Conservation (phyloP, 805 yeast species). For the Candida vaughaniae region DNA sequence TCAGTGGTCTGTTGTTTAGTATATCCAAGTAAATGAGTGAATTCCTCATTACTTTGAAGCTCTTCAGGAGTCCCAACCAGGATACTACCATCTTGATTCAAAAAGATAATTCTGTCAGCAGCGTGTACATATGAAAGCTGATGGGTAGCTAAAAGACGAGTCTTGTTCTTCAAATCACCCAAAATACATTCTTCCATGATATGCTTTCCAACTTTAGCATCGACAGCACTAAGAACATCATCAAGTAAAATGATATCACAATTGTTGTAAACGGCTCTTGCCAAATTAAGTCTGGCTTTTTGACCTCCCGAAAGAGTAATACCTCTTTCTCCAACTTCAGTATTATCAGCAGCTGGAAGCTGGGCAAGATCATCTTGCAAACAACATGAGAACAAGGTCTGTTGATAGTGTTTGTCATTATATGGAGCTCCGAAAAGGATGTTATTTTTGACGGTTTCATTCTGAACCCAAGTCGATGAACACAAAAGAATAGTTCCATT, state of each 20-base stretch:
- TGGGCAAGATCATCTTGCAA: conserved; percentile 27
- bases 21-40: conserved; percentile 25
- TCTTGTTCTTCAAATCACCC: conserved; percentile 24
- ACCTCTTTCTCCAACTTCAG: conserved; percentile 39
- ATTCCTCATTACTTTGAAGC: conserved; percentile 23
- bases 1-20: conserved; percentile 13
- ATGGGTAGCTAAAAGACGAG: conserved; percentile 36
- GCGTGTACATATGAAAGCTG: conserved; percentile 30
- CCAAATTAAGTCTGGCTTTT: conserved; percentile 34
- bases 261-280: conserved; percentile 33
- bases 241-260: conserved; percentile 30
- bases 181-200: conserved; percentile 29
- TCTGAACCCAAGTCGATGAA: conserved; percentile 37
- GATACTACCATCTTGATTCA: conserved; percentile 31
- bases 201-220: conserved; percentile 38
- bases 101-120: conserved; percentile 29
- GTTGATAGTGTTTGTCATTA: conserved; percentile 22
- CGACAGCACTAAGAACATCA: conserved; percentile 38
- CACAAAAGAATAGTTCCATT: conserved; percentile 28
- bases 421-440: conserved; percentile 26
- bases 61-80: conserved; percentile 28
- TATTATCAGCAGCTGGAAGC: conserved; percentile 32
- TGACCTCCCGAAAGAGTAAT: conserved; percentile 40
- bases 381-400: conserved; percentile 26
- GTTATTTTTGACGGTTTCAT: conserved; percentile 30